Base-by-base conservation (phyloP, 2,329 filamentous ascomycete genomes). In the Ceratocystis papillata region DNA sequence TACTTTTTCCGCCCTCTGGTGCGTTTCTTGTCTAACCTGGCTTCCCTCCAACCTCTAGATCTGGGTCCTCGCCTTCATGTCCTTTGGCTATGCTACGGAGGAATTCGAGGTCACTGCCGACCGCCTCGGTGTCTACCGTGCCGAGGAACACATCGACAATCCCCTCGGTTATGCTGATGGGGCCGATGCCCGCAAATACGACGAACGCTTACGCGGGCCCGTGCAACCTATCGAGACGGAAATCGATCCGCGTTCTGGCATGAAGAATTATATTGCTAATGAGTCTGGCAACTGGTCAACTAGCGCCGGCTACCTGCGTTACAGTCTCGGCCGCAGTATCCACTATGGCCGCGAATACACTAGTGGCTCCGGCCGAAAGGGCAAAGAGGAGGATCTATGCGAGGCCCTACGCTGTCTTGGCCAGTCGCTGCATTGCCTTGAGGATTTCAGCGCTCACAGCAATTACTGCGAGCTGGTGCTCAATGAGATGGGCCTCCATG, bases 231-330 rank as follows among this genome's bases (percentile, higher is more conserved):
- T 83, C 50, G 89, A 94, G 72, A 83, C 89, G 22, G 85, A 89
- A 68, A 83, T 94, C 66, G 89, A 94, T 72, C 77, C 78, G 44
- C 78, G 82, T 5, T 94, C 89, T 0, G 92, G 92, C n/a, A 96
- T 99, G 93, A 99, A 97, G 77, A 97, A 97, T 74, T 99, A 99
- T 75, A 97, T 99, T 70, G 86, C 93, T 68, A 97, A 96, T 72
- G 93, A 97, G 74, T 79, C 77, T 15, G 90, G 91, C 3, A 82
- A 84, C 50, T 96, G 92, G 89, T 90, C 92, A 1, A 99, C 94
- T 22, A 96, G 91, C 69, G 79, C 89, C 6, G 92, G 89, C 48
- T 96, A 93, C 72, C 81, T 96, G 68, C 85, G 86, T 70, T 89
- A 84, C 76, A 91, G 88, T 71, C 80, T 94, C 69, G 80, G 81